Evolutionary conservation across 495 filamentous ascomycete genomes (phyloP).

Genomic region (Penicillium subrubescens): DNA sequence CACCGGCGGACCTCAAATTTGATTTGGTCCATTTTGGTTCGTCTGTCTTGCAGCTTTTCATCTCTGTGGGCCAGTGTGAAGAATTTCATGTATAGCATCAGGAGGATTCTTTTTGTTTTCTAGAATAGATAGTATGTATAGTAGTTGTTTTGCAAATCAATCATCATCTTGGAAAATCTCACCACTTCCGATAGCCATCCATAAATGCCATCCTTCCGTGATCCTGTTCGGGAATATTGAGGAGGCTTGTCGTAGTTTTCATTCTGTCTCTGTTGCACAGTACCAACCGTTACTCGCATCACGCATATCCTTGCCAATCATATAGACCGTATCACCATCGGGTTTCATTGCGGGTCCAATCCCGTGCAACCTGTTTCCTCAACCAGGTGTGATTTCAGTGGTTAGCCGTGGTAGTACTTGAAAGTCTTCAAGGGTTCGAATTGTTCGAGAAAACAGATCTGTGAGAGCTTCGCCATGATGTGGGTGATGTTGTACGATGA

Average conservation of each 20-base stretch:
- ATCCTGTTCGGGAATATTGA: neutral
- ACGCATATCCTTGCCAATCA: slow-evolving; percentile 2
- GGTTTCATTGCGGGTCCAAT: slow-evolving; percentile 9
- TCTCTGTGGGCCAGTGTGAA: neutral
- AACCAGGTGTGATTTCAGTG: slow-evolving; percentile 15
- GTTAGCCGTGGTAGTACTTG: slow-evolving; percentile 8
- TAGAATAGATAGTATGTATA: neutral
- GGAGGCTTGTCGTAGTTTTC: neutral
- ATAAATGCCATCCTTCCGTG: neutral
- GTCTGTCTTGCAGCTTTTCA: neutral
- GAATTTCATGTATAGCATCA: neutral
- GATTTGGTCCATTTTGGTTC: neutral
- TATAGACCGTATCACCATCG: slow-evolving; percentile 7
- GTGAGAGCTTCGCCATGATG: neutral
- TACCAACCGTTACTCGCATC: slow-evolving; percentile 1
- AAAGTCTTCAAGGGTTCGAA: neutral
- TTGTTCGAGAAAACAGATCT: neutral
- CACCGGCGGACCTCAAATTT: neutral
- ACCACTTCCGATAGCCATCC: neutral
- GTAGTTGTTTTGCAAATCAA: neutral
- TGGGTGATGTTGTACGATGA: neutral
- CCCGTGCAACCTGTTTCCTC: slow-evolving; percentile 11
- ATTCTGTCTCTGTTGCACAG: neutral
- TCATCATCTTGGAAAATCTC: neutral
- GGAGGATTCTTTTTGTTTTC: neutral